Base-by-base conservation (phyloP, 345 rosid species). In the Conringia planisiliqua region DNA sequence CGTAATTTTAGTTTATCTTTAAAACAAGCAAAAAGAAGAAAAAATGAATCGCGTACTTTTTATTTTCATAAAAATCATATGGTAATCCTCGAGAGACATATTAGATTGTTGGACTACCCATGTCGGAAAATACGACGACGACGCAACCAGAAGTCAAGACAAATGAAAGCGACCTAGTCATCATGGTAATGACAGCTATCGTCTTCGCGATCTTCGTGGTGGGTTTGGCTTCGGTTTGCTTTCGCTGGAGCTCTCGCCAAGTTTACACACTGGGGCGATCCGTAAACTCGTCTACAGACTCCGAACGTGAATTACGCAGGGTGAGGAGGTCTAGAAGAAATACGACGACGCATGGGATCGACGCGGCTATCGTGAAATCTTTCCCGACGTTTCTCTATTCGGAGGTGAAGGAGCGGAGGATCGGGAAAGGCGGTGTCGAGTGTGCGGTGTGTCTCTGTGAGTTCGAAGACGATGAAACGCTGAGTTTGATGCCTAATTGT, bases 371-470 rank as follows among this genome's bases (percentile, higher is more conserved):
- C 17, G 77, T 90, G 42, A 79, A 77, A 24, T 70, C 87, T 14
- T 89, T 90, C 33, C 96, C 97, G 35, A 77, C 85, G 32, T 93
- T 93, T 65, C 76, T 80, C 3, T 93, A 86, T 76, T 89, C 91
- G 35, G 62, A 83, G 27, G 96, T 90, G n/a, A 89, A 85, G 74
- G 86, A 82, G 56, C 78, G 78, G 32, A 84, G 82, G 84, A 76
- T 86, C 10, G 91, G 90, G 43, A 83, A 78, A 60, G 86, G 64
- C 13, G 74, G 84, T 24, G 78, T 83, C 6, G 96, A 90, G 69
- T 93, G 98, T 71, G 96, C 88, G 12, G 90, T 93, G 27, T 93
- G 97, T 80, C 61, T 93, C 4, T 84, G 84, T 67, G 98, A 93
- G 81, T 90, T 93, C 61, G 84, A 84, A 75, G 96, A 90, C 42